Percentiles rank a stretch among this genome's conserved stretches.
These are phyloP conservation scores for Amylocystis lapponica DNA, from an alignment of 768 basidiomycete genomes.

Conservation along the genomic window DNA sequence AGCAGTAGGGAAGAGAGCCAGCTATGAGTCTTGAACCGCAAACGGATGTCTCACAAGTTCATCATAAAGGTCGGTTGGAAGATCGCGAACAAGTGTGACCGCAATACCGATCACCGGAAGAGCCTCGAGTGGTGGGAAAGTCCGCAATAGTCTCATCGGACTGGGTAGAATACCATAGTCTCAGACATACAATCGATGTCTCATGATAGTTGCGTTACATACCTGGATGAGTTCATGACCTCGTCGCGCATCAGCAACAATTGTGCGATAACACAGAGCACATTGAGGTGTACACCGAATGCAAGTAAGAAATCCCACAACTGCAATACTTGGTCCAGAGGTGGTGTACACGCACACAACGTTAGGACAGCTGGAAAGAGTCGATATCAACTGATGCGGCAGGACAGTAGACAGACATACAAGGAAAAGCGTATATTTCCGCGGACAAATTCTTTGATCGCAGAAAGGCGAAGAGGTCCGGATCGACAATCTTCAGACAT, in stretches of 20 bases:
- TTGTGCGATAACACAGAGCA: slow-evolving; percentile 96
- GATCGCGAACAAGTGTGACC: slow-evolving; percentile 88
- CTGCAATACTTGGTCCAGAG: slow-evolving; percentile 88
- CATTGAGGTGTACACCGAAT: slow-evolving; percentile 94
- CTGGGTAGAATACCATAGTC: slow-evolving; percentile 32
- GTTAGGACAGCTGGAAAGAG: slow-evolving; percentile 74
- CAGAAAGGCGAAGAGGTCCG: slow-evolving; percentile 74
- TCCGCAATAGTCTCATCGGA: slow-evolving; percentile 91
- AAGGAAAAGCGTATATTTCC: slow-evolving; percentile 96
- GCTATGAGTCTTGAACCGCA: slow-evolving; percentile 31
- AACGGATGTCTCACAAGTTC: slow-evolving; percentile 88
- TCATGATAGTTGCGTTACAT: slow-evolving; percentile 11
- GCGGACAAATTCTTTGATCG: slow-evolving; percentile 89
- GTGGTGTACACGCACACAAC: slow-evolving; percentile 94
- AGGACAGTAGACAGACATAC: slow-evolving; percentile 40
- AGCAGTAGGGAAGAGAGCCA: too few species aligned
- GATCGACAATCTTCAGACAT: slow-evolving; percentile 88
- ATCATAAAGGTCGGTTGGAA: slow-evolving; percentile 82
- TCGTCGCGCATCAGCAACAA: slow-evolving; percentile 85
- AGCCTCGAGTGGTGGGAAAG: slow-evolving; percentile 89
- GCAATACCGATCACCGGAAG: slow-evolving; percentile 86
- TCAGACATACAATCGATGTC: slow-evolving; percentile 1
- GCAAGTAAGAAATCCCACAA: slow-evolving; percentile 98
- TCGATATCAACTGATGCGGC: background rate
- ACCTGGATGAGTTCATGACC: slow-evolving; percentile 86